A percentile compares a stretch with the other conserved stretches of the same genome.
These are phyloP conservation scores for Moringa oleifera DNA, from an alignment of 345 rosid species.

Conservation along the genomic window DNA sequence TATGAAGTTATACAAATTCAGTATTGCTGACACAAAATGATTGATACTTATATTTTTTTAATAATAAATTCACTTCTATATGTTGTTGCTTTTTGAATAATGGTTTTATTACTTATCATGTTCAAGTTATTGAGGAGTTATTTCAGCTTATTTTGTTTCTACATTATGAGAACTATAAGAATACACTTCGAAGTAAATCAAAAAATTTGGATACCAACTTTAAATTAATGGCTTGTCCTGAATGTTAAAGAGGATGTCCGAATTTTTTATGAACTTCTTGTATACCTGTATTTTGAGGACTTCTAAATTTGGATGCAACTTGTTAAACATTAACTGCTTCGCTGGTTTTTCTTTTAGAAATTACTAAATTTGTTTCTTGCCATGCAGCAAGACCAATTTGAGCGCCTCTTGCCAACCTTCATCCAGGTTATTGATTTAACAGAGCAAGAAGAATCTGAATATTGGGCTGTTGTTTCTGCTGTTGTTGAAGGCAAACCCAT, in stretches of 20 bases:
- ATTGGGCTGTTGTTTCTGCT: constrained; percentile 56
- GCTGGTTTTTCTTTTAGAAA: not conserved
- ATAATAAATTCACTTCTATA: too few species aligned
- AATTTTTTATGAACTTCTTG: not conserved
- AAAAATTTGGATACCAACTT: too few species aligned
- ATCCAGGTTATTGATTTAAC: constrained; percentile 61
- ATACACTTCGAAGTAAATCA: not conserved
- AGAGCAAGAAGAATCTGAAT: constrained; percentile 59
- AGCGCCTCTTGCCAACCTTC: constrained; percentile 61
- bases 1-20: not conserved
- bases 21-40: not conserved
- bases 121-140: too few species aligned
- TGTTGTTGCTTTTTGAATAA: too few species aligned
- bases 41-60: too few species aligned
- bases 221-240: not conserved
- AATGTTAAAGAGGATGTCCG: not conserved
- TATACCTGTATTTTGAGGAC: not conserved
- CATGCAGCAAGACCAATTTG: constrained; percentile 71
- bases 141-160: too few species aligned
- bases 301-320: too few species aligned
- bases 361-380: not conserved
- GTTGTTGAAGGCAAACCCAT: constrained; percentile 59
- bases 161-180: too few species aligned
- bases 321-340: not conserved
- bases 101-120: too few species aligned